Conservation (phyloP, 1,139 yeast species). For the Arxiozyma heterogenica region DNA sequence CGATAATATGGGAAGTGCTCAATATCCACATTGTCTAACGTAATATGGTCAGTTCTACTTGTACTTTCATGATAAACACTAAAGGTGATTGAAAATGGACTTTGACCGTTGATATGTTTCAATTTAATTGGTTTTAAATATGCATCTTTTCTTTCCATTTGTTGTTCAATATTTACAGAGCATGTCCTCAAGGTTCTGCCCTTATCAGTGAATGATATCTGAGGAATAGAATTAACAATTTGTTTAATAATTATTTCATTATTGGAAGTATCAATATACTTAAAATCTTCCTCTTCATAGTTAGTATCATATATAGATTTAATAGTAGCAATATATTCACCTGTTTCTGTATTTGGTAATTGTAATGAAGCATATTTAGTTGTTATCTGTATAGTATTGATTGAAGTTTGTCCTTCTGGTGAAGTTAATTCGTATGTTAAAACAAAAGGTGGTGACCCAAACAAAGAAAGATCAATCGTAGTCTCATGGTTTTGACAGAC, state of each 20-base stretch:
- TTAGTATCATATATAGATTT: conserved; percentile 57
- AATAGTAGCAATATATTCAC: conserved; percentile 54
- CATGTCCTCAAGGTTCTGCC: conserved; percentile 50
- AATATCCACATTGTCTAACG: conserved; percentile 32
- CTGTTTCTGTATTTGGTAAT: conserved; percentile 37
- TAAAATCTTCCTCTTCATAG: conserved; percentile 44
- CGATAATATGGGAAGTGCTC: conserved; percentile 31
- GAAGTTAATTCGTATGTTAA: conserved; percentile 56
- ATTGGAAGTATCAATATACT: conserved; percentile 22
- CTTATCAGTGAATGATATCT: conserved; percentile 40
- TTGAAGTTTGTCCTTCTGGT: conserved; percentile 43
- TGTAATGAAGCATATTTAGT: conserved; percentile 42
- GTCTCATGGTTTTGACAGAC: conserved; percentile 45
- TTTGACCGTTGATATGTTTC: conserved; percentile 42
- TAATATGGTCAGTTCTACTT: conserved; percentile 38
- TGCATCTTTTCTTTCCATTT: conserved; percentile 6
- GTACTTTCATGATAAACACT: conserved; percentile 46
- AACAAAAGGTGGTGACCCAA: conserved; percentile 66
- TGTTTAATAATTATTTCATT: conserved; percentile 45
- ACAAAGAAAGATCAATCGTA: conserved; percentile 40
- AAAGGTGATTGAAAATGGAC: conserved; percentile 55
- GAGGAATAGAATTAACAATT: conserved; percentile 53
- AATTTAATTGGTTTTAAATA: conserved; percentile 48
- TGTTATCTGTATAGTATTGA: conserved; percentile 40
- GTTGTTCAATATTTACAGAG: conserved; percentile 39